phyloP scores from a whole-genome alignment of 768 basidiomycete species.

The Tylopilus sp. region DNA sequence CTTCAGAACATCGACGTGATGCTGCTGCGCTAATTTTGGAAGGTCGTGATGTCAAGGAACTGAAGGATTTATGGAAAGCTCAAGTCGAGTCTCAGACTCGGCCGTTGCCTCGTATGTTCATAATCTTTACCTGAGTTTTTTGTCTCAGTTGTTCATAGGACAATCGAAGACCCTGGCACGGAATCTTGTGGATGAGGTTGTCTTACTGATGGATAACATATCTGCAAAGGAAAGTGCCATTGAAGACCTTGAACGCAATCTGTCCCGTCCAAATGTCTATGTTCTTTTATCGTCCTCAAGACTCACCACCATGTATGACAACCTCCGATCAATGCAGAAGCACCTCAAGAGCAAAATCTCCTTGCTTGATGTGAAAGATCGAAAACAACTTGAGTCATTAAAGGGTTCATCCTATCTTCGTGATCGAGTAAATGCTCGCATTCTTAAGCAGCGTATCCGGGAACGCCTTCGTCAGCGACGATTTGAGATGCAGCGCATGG shows the following conservation, averaged over 20 bases:
- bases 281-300: not conserved
- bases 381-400: not conserved
- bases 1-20: not conserved
- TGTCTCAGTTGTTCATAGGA: not conserved
- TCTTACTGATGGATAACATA: not conserved
- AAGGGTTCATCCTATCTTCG: not conserved
- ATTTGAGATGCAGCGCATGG: not conserved
- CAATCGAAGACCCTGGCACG: no score
- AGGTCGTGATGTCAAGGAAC: not conserved
- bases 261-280: not conserved
- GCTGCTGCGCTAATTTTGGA: not conserved
- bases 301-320: not conserved
- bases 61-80: not conserved
- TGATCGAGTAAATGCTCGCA: not conserved
- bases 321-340: not conserved
- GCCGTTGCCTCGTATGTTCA: not conserved
- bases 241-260: not conserved
- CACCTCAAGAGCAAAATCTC: not conserved
- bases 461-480: not conserved
- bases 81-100: not conserved
- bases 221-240: not conserved
- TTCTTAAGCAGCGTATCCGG: not conserved
- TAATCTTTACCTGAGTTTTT: not conserved
- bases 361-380: not conserved
- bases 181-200: no score